Evolutionary conservation across 345 rosid species (phyloP).

Genomic region (Eucalyptus pauciflora): DNA sequence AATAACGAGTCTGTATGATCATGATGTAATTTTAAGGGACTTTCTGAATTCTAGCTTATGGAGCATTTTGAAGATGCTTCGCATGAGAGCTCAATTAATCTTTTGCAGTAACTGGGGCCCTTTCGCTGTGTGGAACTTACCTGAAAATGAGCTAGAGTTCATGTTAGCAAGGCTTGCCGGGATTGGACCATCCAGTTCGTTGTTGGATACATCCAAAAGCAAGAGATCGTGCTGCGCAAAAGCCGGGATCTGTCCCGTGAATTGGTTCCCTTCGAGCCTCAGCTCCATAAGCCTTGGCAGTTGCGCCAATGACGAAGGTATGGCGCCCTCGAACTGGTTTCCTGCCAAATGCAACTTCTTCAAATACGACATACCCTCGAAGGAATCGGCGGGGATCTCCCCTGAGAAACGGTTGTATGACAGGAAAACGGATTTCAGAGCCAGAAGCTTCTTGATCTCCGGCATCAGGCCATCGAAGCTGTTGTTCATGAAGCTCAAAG

Average conservation of each 20-base stretch:
- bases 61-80: neutral
- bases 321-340: slow-evolving; percentile 43
- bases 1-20: neutral
- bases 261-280: slow-evolving; percentile 50
- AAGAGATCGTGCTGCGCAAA: slow-evolving; percentile 12
- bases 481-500: slow-evolving; percentile 55
- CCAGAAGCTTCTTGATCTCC: slow-evolving; percentile 27
- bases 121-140: slow-evolving; percentile 2
- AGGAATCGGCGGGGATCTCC: slow-evolving; percentile 36
- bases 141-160: slow-evolving; percentile 28
- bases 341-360: slow-evolving; percentile 50
- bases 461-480: slow-evolving; percentile 53
- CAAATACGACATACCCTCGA: slow-evolving; percentile 43
- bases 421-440: slow-evolving; percentile 43
- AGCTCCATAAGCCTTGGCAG: slow-evolving; percentile 45
- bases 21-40: neutral
- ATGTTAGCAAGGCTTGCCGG: slow-evolving; percentile 29
- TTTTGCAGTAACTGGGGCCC: neutral
- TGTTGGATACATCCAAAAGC: slow-evolving; percentile 38
- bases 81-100: neutral
- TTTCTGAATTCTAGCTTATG: neutral
- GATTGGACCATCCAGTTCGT: slow-evolving; percentile 46
- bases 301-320: slow-evolving; percentile 44
- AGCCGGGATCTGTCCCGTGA: slow-evolving; percentile 48
- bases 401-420: slow-evolving; percentile 58